Conservation (phyloP, 495 filamentous ascomycete species). For the Podospora tetraspora region DNA sequence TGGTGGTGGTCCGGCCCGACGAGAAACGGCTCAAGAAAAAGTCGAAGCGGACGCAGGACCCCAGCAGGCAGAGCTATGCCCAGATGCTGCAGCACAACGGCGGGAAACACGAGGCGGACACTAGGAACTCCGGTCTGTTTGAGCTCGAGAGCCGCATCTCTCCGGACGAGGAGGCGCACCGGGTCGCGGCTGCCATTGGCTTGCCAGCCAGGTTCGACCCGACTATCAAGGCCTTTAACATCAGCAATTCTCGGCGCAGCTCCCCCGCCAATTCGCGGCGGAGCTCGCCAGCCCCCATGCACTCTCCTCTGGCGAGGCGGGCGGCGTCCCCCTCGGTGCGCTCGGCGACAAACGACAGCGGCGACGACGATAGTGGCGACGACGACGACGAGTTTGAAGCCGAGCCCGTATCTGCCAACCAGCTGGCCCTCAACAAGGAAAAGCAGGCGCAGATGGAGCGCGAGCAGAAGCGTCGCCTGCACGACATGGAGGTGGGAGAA, state of each 20-base stretch:
- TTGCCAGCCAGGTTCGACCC: conserved; percentile 55
- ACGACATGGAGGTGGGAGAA: conserved; percentile 52
- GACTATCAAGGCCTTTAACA: conserved; percentile 43
- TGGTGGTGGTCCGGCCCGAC: conserved; percentile 88
- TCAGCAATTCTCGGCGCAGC: background rate
- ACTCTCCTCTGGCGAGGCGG: conserved; percentile 18
- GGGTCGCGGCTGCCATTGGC: conserved; percentile 65
- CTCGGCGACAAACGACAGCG: conserved; percentile 31
- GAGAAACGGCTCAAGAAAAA: conserved; percentile 91
- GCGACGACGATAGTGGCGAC: conserved; percentile 46
- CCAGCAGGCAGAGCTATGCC: conserved; percentile 70
- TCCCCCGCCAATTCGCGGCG: background rate
- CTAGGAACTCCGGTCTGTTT: conserved; percentile 42
- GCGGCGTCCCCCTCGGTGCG: conserved; percentile 20
- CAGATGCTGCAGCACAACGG: conserved; percentile 68
- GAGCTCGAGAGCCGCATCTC: conserved; percentile 44
- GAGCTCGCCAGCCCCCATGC: conserved; percentile 5
- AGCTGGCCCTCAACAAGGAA: conserved; percentile 21
- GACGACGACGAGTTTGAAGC: conserved; percentile 49
- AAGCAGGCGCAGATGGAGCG: conserved; percentile 24
- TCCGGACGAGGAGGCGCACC: conserved; percentile 61
- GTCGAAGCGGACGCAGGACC: conserved; percentile 76
- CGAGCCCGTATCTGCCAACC: conserved; percentile 37
- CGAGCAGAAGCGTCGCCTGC: conserved; percentile 46
- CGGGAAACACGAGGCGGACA: conserved; percentile 51